Percentiles rank a stretch among this genome's conserved stretches.
Conservation (phyloP, 2,329 filamentous ascomycete genomes). For the Penicillium verrucosum region DNA sequence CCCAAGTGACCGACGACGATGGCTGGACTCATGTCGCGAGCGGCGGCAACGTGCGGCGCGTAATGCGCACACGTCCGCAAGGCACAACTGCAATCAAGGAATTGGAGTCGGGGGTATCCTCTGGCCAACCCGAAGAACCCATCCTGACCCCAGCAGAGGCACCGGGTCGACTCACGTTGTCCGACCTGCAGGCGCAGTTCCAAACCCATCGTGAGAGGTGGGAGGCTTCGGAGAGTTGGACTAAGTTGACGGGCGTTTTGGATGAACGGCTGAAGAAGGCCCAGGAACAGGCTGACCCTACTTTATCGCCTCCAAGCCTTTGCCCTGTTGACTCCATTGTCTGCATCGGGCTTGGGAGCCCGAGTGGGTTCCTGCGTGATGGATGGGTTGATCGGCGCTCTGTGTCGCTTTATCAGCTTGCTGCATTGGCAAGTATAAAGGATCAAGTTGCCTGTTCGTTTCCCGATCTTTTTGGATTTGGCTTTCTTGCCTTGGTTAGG, state of each 20-base stretch:
- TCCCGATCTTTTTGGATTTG: not conserved
- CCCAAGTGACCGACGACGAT: constrained; percentile 38
- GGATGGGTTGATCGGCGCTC: constrained; percentile 43
- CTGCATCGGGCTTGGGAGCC: constrained; percentile 42
- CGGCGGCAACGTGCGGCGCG: constrained; percentile 27
- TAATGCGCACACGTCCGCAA: constrained; percentile 13
- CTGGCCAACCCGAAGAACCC: constrained; percentile 1
- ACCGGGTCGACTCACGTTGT: constrained; percentile 31
- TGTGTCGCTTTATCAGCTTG: constrained; percentile 43
- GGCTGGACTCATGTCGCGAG: constrained; percentile 47
- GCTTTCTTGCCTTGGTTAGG: not conserved
- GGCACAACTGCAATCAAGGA: not conserved
- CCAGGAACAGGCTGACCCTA: not conserved
- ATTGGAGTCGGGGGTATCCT: not conserved
- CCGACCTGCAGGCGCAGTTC: constrained; percentile 33
- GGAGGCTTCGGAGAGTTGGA: constrained; percentile 31
- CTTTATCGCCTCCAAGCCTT: not conserved
- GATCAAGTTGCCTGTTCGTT: constrained; percentile 26
- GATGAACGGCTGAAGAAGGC: not conserved
- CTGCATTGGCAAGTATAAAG: constrained; percentile 34
- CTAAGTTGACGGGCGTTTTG: constrained; percentile 15
- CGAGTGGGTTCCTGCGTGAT: constrained; percentile 41
- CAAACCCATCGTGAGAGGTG: constrained; percentile 28
- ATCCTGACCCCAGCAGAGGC: constrained; percentile 36
- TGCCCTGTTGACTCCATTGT: constrained; percentile 30